Evolutionary conservation across 139 green algal genomes (phyloP).

Genomic region (Chlamydomonas sp.): DNA sequence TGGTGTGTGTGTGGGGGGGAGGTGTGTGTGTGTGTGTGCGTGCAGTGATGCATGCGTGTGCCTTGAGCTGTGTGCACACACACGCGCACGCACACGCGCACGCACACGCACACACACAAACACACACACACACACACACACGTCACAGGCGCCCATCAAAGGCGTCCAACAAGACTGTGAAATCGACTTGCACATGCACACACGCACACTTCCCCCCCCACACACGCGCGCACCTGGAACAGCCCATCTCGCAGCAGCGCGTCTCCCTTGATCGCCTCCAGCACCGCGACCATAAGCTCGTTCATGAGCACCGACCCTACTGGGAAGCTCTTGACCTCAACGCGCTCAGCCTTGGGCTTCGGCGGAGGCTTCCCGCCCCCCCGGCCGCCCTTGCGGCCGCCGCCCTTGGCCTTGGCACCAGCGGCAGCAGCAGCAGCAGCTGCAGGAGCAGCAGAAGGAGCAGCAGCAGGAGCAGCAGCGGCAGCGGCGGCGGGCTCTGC

Average conservation of each 20-base stretch:
- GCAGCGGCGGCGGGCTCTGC: background rate
- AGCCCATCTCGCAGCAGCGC: slow-evolving; percentile 40
- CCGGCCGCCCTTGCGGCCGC: background rate
- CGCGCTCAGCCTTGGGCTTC: background rate
- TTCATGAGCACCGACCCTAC: slow-evolving; percentile 73
- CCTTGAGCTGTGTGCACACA: too few relatives aligned
- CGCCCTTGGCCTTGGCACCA: background rate
- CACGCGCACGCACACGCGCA: too few relatives aligned
- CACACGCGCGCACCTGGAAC: slow-evolving; percentile 45
- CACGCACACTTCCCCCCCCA: slow-evolving; percentile 2
- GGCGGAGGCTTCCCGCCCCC: background rate
- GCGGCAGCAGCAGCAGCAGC: background rate
- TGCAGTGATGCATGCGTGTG: too few relatives aligned
- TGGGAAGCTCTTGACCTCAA: slow-evolving; percentile 66
- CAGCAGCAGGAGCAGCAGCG: background rate
- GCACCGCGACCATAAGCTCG: slow-evolving; percentile 67
- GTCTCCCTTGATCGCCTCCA: slow-evolving; percentile 29
- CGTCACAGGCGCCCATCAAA: too few relatives aligned
- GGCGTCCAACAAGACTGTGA: too few relatives aligned
- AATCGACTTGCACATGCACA: too few relatives aligned
- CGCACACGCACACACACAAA: too few relatives aligned
- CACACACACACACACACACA: too few relatives aligned
- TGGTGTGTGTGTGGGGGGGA: too few relatives aligned
- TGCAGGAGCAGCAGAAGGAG: background rate
- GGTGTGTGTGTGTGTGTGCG: too few relatives aligned